Evolutionary conservation across 164 flowering plant species (phyloP).

Genomic region (Kingdonia uniflora): DNA sequence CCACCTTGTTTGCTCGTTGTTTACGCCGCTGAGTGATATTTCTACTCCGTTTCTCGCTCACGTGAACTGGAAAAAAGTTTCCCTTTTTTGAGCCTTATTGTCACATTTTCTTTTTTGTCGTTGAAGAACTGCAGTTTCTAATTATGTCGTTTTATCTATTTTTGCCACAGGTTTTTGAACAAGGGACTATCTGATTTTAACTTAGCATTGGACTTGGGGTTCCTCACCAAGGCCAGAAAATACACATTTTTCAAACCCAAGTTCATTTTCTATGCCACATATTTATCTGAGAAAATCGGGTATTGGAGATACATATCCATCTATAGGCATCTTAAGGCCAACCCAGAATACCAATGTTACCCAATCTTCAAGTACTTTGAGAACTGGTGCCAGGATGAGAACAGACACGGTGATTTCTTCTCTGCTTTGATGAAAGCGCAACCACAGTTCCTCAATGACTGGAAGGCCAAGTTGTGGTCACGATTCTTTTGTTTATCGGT

Average conservation of each 20-base stretch:
- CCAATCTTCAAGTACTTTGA: constrained; percentile 99
- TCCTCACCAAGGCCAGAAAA: constrained; percentile 95
- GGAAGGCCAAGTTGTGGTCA: constrained; percentile 96
- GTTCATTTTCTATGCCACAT: constrained; percentile 96
- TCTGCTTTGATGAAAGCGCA: constrained; percentile 97
- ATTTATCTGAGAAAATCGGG: constrained; percentile 93
- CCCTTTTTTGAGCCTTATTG: too few species aligned
- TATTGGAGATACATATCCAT: constrained; percentile 98
- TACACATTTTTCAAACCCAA: constrained; percentile 99
- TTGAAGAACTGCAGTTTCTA: too few species aligned
- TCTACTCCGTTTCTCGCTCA: too few species aligned
- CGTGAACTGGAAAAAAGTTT: too few species aligned
- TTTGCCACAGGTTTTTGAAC: constrained; percentile 77
- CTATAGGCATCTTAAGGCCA: constrained; percentile 82
- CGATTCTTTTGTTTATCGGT: constrained; percentile 97
- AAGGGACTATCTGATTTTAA: constrained; percentile 98
- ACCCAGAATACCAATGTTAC: constrained; percentile 83
- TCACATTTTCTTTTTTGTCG: too few species aligned
- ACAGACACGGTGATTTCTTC: constrained; percentile 98
- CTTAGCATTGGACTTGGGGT: constrained; percentile 90
- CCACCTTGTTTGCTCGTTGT: too few species aligned
- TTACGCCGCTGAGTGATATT: too few species aligned
- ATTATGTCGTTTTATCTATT: too few species aligned
- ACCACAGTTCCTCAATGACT: constrained; percentile 95
- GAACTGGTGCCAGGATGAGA: constrained; percentile 99